Percentiles rank a stretch among this genome's conserved stretches.
Evolutionary conservation across 2,329 filamentous ascomycete genomes (phyloP).

Genomic region (Albophoma yamanashiensis): DNA sequence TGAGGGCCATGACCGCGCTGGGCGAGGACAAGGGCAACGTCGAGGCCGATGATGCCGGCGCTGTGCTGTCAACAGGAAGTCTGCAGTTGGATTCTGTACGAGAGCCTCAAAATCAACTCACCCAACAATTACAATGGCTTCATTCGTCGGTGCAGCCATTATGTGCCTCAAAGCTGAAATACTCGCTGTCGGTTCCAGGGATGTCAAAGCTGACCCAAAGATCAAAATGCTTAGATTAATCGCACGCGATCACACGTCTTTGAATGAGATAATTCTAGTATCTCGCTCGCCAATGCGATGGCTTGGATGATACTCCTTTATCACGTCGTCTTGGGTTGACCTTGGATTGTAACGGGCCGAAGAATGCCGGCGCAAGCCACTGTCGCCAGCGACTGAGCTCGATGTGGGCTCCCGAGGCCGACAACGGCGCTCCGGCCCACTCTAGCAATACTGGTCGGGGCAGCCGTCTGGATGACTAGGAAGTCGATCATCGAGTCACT

Average conservation of each 20-base stretch:
- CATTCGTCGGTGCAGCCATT: not conserved
- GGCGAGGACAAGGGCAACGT: conserved; percentile 24
- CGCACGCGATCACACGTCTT: not conserved
- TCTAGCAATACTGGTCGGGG: not conserved
- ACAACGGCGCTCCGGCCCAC: not conserved
- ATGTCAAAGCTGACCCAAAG: too few species aligned
- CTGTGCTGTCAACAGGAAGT: conserved; percentile 7
- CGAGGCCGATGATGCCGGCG: conserved; percentile 27
- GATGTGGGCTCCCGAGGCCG: not conserved
- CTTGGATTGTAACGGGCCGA: not conserved
- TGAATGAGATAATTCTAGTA: not conserved
- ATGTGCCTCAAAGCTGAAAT: too few species aligned
- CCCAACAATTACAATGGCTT: conserved; percentile 14
- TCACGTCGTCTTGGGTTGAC: not conserved
- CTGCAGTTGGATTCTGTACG: not conserved
- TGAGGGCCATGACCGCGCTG: conserved; percentile 19
- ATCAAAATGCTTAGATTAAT: too few species aligned
- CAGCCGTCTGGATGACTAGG: not conserved
- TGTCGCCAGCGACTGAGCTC: not conserved
- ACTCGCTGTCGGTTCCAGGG: too few species aligned
- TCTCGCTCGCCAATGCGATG: too few species aligned
- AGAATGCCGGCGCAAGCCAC: not conserved
- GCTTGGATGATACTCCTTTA: too few species aligned
- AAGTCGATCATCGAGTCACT: too few species aligned
- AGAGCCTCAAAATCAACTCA: conserved; percentile 1